Evolutionary conservation across 208 protist species (phyloP).

Genomic region (Porcisia hertigi): DNA sequence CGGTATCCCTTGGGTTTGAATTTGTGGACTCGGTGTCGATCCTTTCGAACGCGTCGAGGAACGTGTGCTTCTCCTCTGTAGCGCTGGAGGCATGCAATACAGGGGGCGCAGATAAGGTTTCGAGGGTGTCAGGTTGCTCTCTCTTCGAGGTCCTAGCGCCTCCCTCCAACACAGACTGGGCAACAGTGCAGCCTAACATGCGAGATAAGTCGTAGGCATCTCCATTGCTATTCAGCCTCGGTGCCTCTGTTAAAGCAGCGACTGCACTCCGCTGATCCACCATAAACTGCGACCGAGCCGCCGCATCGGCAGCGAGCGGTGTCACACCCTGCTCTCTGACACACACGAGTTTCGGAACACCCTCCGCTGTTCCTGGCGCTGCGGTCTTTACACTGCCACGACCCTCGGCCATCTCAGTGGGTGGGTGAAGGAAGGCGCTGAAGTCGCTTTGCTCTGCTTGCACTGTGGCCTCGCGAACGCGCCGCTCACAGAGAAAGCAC

Average conservation of each 20-base stretch:
- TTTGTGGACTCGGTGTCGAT: neutral
- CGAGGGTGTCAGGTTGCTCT: neutral
- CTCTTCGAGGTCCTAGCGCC: neutral
- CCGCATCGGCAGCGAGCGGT: neutral
- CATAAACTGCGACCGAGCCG: neutral
- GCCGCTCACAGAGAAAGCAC: constrained; percentile 13
- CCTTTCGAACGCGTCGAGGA: neutral
- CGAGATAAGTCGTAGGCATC: neutral
- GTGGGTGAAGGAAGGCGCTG: neutral
- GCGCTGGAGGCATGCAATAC: neutral
- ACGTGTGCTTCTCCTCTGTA: neutral
- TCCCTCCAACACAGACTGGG: neutral
- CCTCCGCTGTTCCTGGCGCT: neutral
- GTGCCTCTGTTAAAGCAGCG: neutral
- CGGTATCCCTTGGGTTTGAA: neutral
- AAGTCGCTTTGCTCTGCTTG: constrained; percentile 11
- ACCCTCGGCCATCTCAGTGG: neutral
- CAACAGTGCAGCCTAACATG: neutral
- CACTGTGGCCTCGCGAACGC: constrained; percentile 2
- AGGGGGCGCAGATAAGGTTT: neutral
- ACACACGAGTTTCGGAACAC: neutral
- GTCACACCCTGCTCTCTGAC: neutral
- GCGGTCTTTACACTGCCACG: no score
- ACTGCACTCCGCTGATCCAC: constrained; percentile 2
- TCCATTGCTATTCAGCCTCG: neutral